Evolutionary conservation across 805 yeast genomes (phyloP).

Genomic region (Babjeviella inositovora): DNA sequence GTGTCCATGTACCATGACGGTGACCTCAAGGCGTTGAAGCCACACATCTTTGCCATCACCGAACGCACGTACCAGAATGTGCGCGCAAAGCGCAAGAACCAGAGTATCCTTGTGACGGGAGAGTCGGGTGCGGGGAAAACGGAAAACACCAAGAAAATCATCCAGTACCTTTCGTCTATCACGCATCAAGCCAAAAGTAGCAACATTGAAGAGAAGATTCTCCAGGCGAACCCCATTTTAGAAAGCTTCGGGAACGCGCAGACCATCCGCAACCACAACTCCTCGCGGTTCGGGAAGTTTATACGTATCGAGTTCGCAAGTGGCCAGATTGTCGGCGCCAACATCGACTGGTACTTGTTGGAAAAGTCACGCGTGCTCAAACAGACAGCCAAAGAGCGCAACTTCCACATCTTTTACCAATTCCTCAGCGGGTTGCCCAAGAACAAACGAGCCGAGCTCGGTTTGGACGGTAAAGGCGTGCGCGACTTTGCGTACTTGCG

Average conservation of each 20-base stretch:
- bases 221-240: slow-evolving; percentile 88
- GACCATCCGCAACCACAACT: slow-evolving; percentile 83
- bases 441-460: slow-evolving; percentile 26
- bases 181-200: slow-evolving; percentile 12
- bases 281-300: slow-evolving; percentile 94
- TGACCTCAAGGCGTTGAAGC: slow-evolving; percentile 23
- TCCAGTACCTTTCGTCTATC: slow-evolving; percentile 78
- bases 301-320: slow-evolving; percentile 64
- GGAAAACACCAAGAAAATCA: slow-evolving; percentile 88
- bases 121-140: slow-evolving; percentile 99
- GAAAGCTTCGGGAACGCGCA: slow-evolving; percentile 97
- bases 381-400: slow-evolving; percentile 67
- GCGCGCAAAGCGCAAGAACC: slow-evolving; percentile 54
- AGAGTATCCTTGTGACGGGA: slow-evolving; percentile 92
- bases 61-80: slow-evolving; percentile 75
- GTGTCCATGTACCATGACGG: slow-evolving; percentile 36
- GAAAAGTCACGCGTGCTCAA: slow-evolving; percentile 87
- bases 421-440: slow-evolving; percentile 51
- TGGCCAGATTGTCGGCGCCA: slow-evolving; percentile 72
- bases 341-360: slow-evolving; percentile 83
- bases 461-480: slow-evolving; percentile 17
- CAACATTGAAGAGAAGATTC: slow-evolving; percentile 66
- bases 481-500: slow-evolving; percentile 33
- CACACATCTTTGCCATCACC: slow-evolving; percentile 86
- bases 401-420: slow-evolving; percentile 90